phyloP scores from a whole-genome alignment of 2,329 filamentous ascomycete genomes.

The Colletotrichum noveboracense region DNA sequence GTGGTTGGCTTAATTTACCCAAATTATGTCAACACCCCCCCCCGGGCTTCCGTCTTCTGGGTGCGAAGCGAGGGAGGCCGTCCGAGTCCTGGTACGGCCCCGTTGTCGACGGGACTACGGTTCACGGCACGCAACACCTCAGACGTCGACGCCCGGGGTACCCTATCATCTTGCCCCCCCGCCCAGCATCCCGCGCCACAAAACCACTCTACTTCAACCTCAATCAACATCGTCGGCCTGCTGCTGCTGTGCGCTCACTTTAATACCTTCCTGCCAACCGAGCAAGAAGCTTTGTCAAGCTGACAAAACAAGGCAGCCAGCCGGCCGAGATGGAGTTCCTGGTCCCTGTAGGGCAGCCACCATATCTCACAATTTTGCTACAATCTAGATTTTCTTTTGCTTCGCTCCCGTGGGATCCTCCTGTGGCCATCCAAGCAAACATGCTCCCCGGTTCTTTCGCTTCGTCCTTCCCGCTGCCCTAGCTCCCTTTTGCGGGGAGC shows the following conservation, averaged over 20 bases:
- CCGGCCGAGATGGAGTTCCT: conserved; percentile 38
- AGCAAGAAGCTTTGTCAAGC: conserved; percentile 15
- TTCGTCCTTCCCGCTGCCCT: not conserved
- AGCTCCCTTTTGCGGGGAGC: not conserved
- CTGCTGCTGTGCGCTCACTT: not conserved
- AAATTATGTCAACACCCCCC: conserved; percentile 20
- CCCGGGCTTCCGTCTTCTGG: conserved; percentile 9
- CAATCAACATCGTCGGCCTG: not conserved
- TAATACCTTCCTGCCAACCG: not conserved
- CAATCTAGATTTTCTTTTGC: not conserved
- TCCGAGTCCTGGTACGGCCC: not conserved
- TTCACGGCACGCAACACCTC: not conserved
- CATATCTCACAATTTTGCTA: not conserved
- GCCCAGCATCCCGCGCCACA: not conserved
- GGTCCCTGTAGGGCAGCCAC: not conserved
- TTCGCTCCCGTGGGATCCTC: not conserved
- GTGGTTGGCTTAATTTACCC: conserved; percentile 18
- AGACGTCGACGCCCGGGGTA: not conserved
- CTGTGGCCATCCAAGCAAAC: not conserved
- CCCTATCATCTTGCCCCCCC: not conserved
- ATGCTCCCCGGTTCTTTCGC: not conserved
- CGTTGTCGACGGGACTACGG: not conserved
- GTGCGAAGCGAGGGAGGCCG: conserved; percentile 4
- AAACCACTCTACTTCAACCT: conserved; percentile 19
- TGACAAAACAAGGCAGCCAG: conserved; percentile 20